phyloP scores from a whole-genome alignment of 345 rosid species.

The Litchi chinensis region DNA sequence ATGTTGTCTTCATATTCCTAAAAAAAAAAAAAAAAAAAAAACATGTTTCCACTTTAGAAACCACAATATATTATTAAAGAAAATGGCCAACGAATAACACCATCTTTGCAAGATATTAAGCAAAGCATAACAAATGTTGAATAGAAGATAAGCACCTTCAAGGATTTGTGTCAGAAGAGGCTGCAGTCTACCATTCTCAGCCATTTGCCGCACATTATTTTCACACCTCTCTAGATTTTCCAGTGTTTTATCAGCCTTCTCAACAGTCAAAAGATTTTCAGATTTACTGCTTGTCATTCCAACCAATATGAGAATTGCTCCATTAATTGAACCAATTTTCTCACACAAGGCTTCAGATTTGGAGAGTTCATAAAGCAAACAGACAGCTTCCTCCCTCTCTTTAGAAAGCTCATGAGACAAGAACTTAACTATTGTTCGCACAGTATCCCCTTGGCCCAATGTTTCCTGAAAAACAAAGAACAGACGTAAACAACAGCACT shows the following conservation, averaged over 20 bases:
- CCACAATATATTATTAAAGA: neutral
- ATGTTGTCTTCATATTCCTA: neutral
- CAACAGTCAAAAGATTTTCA: constrained; percentile 76
- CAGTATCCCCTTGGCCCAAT: constrained; percentile 87
- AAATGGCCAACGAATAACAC: constrained; percentile 1
- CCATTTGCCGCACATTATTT: constrained; percentile 92
- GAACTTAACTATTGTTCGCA: constrained; percentile 87
- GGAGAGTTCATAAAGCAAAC: constrained; percentile 83
- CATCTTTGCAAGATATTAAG: constrained; percentile 13
- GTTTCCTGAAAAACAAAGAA: constrained; percentile 60
- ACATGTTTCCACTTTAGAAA: neutral
- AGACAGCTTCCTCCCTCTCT: constrained; percentile 89
- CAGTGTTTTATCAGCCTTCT: constrained; percentile 78
- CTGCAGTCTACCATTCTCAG: constrained; percentile 74
- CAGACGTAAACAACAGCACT: constrained; percentile 14
- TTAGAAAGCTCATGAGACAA: constrained; percentile 70
- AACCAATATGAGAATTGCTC: constrained; percentile 87
- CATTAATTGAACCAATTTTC: constrained; percentile 87
- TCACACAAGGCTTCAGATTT: constrained; percentile 80
- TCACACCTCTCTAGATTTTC: constrained; percentile 75
- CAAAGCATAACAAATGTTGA: constrained; percentile 17
- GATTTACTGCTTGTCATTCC: constrained; percentile 95
- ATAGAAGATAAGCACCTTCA: constrained; percentile 55
- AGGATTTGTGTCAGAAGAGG: constrained; percentile 85
- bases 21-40: too few species aligned